Conservation (phyloP, 2,329 filamentous ascomycete genomes). For the Colletotrichum somersetense region DNA sequence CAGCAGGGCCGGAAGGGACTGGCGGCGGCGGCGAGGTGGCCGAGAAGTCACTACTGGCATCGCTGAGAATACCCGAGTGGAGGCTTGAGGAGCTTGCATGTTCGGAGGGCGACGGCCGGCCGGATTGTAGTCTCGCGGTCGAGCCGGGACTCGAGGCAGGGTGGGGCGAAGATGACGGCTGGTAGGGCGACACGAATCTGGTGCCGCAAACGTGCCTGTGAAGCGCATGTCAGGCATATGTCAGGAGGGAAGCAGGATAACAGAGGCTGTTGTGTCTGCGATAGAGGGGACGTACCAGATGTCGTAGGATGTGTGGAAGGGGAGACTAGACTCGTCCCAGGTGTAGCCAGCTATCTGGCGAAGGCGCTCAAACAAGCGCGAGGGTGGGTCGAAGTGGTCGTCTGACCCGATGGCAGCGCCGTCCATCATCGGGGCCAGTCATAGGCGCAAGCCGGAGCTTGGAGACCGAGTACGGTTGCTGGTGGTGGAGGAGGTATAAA, state of each 20-base stretch:
- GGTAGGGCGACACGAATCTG: constrained; percentile 65
- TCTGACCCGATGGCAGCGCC: constrained; percentile 62
- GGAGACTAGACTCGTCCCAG: constrained; percentile 76
- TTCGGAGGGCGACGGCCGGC: constrained; percentile 60
- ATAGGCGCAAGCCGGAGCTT: constrained; percentile 43
- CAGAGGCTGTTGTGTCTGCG: background rate
- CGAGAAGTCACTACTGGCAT: constrained; percentile 56
- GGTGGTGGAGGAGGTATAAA: constrained; percentile 39
- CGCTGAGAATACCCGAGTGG: constrained; percentile 50
- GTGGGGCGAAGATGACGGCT: constrained; percentile 59
- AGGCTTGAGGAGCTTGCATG: constrained; percentile 52
- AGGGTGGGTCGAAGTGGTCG: constrained; percentile 72
- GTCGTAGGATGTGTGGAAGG: constrained; percentile 81
- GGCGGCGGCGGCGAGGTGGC: constrained; percentile 52
- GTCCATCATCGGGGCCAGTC: constrained; percentile 61
- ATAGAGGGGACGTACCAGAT: constrained; percentile 73
- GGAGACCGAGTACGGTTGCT: constrained; percentile 34
- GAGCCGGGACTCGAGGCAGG: constrained; percentile 60
- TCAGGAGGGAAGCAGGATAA: background rate
- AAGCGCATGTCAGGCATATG: constrained; percentile 38
- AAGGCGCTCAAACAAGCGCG: constrained; percentile 78
- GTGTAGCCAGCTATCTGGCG: constrained; percentile 79
- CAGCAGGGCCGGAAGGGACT: constrained; percentile 53
- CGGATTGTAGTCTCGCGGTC: constrained; percentile 57
- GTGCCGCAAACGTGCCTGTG: constrained; percentile 75